A percentile compares a stretch with the other conserved stretches of the same genome.
phyloP scores from a whole-genome alignment of 169 alveolate species.

The Plasmodium coatneyi region DNA sequence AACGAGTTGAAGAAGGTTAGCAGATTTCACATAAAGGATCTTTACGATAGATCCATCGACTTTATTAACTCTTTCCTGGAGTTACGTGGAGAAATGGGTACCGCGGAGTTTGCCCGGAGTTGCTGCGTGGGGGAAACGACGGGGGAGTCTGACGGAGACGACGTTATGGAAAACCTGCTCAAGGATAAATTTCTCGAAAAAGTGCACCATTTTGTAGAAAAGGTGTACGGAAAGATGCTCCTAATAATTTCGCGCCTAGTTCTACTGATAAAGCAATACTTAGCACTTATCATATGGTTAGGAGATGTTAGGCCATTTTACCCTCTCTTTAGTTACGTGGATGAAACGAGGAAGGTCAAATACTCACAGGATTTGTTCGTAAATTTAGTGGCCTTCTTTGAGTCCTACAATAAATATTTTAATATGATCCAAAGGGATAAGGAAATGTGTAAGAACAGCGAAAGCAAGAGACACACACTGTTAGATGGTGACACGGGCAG shows the following conservation, averaged over 20 bases:
- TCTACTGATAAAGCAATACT: conserved; percentile 52
- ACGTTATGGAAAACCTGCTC: neutral
- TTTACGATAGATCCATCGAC: conserved; percentile 65
- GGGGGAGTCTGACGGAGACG: neutral
- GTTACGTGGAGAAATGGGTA: conserved; percentile 26
- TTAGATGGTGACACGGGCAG: neutral
- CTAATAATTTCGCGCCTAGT: conserved; percentile 61
- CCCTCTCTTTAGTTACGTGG: conserved; percentile 68
- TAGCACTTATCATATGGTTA: conserved; percentile 61
- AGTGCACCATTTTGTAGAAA: conserved; percentile 14
- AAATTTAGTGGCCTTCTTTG: conserved; percentile 52
- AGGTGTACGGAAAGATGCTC: conserved; percentile 41
- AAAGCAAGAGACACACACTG: neutral
- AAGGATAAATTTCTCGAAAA: conserved; percentile 70
- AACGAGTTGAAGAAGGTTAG: conserved; percentile 43
- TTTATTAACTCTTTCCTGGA: conserved; percentile 69
- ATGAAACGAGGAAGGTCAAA: conserved; percentile 32
- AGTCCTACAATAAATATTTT: conserved; percentile 64
- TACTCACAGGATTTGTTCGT: conserved; percentile 56
- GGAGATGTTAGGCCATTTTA: conserved; percentile 70
- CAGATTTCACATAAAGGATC: conserved; percentile 41
- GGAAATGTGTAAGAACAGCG: conserved; percentile 5
- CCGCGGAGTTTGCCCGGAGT: conserved; percentile 25
- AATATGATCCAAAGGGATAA: conserved; percentile 9
- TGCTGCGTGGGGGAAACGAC: conserved; percentile 20